Base-by-base conservation (phyloP, 106 monocot species). In the Narthecium ossifragum region DNA sequence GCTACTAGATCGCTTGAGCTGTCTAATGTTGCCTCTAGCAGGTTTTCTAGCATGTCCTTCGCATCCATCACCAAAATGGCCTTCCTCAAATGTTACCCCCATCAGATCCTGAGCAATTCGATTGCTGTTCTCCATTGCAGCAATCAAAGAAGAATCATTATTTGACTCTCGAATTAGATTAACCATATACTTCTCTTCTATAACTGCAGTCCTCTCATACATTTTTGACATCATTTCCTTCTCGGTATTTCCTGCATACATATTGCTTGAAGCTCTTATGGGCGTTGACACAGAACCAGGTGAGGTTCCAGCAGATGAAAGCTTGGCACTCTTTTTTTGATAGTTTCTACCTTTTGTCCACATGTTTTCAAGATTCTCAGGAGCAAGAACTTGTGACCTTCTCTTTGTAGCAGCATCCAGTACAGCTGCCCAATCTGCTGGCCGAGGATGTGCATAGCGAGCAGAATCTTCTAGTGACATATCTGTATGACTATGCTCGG, bases 301-400 rank as follows among this genome's bases (percentile, higher is more conserved):
- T 29, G 63, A 34, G 39, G 34, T 11, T 12, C 59, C 74, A 39
- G 61, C 59, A 72, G 84, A 82, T 11, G 50, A 18, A 33, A 76
- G 46, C 26, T 70, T 63, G 15, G 67, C 78, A 59, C 57, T 69
- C 52, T 88, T 98, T 72, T 88, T 98, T 61, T 85, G 62, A 71
- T 98, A 98, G 71, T 98, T 86, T 81, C 84, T 86, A 60, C 98
- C 98, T 82, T 82, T 98, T 36, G 91, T 78, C 98, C 98, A 98
- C 91, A 98, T 76, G 59, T 91, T 88, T n/a, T 98, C 98, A 70
- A 98, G 73, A 84, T 98, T 98, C 62, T 98, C 98, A 67, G 98
- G 91, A 36, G 86, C 81, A 61, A 98, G 84, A 69, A 98, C 84
- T 72, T 91, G 78, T 71, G 81, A 72, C 75, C 98, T 81, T 74